Conservation (phyloP, 768 basidiomycete species). For the Tricholoma hemisulphureum region DNA sequence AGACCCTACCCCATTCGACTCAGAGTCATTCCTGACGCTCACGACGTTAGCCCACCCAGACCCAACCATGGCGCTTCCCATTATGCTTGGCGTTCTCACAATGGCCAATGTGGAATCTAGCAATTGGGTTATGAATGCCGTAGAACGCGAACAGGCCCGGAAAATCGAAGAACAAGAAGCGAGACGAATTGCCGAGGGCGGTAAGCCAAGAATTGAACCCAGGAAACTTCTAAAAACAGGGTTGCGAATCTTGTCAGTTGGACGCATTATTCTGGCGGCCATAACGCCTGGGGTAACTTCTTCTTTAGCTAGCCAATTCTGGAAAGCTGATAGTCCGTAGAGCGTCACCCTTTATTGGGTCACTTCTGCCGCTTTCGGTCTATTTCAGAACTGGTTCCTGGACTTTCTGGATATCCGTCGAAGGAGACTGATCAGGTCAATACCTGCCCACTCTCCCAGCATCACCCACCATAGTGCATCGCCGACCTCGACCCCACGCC, state of each 20-base stretch:
- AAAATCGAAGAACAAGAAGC: constrained; percentile 48
- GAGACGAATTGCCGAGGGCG: constrained; percentile 43
- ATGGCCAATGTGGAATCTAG: constrained; percentile 79
- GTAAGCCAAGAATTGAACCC: constrained; percentile 43
- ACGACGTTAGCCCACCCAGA: constrained; percentile 70
- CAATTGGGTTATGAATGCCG: constrained; percentile 67
- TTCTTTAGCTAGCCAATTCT: constrained; percentile 2
- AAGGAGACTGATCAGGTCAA: constrained; percentile 20
- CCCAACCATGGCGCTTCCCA: constrained; percentile 66
- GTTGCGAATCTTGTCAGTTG: constrained; percentile 58
- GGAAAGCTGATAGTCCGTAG: constrained; percentile 34
- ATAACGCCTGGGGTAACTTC: constrained; percentile 68
- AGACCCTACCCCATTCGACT: constrained; percentile 66
- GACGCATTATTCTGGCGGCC: constrained; percentile 64
- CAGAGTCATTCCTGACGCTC: constrained; percentile 74
- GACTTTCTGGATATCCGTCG: constrained; percentile 59
- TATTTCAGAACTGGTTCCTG: constrained; percentile 72
- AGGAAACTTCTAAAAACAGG: constrained; percentile 50
- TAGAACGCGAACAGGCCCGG: constrained; percentile 50
- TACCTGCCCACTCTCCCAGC: neutral
- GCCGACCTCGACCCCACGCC: neutral
- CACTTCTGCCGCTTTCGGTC: constrained; percentile 70
- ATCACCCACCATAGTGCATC: neutral
- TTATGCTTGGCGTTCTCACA: constrained; percentile 68
- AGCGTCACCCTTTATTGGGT: constrained; percentile 75